Evolutionary conservation across 148 eudicot species (phyloP), one percentile per base, ranked within the genome.

Genomic region (Rheum nobile): DNA sequence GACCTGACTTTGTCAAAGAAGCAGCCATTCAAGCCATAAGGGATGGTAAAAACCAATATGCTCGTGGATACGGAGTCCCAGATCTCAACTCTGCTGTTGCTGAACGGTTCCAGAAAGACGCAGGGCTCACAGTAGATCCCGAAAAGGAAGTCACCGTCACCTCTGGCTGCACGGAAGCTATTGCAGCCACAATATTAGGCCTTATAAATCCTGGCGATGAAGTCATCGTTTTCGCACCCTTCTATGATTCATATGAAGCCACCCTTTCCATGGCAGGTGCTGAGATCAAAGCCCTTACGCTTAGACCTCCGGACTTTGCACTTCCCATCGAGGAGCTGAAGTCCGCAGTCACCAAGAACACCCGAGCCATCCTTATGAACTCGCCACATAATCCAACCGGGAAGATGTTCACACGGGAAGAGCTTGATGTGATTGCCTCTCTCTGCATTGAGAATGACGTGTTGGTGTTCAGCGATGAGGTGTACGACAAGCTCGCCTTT

Each of bases 181-280:
- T 96, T 32, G 99, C 99, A 32, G 96, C 99, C 22, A 85, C 99
- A 72, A 92, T 96, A 19, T 82, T 96, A 44, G 99, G 99, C 26
- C 80, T 96, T 77, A 96, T 96, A 75, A 90, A 96, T 80, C 94
- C 97, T 0, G 96, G 91, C 28, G 99, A 96, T 74, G 97, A 96
- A 78, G 97, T 96, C 47, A 83, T 96, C 69, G 67, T 96, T 42
- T 92, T 96, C 75, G 97, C 99, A n/a, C 99, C 99, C 0, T 96
- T 96, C 74, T 96, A 96, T 71, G 99, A 96, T 78, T 92, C 99
- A 57, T 96, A 96, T 61, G 92, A 85, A 77, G 99, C 99, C 61
- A 90, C 97, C 9, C 90, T 96, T 21, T 92, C 99, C 13, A 96
- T 96, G 99, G 99, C 97, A 11, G 99, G 99, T 73, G 99, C 99